These are phyloP conservation scores for Cystofilobasidium capitatum DNA, from an alignment of 768 basidiomycete genomes.

Conservation along the genomic window DNA sequence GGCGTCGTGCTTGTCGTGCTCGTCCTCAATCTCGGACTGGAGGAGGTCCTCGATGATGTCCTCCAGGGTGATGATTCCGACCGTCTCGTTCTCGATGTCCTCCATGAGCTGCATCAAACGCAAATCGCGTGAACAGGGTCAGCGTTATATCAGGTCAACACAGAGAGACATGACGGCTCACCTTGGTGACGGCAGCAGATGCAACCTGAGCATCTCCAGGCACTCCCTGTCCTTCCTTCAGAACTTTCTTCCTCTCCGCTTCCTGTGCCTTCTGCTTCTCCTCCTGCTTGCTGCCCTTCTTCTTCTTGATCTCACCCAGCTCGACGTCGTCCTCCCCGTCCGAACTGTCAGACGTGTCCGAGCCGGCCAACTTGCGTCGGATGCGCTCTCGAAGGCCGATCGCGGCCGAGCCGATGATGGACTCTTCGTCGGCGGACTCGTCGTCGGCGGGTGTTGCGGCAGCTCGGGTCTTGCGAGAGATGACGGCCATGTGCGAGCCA, in stretches of 20 bases:
- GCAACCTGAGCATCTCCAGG: constrained; percentile 24
- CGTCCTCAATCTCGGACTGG: constrained; percentile 86
- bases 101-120: constrained; percentile 56
- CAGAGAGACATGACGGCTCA: constrained; percentile 35
- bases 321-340: constrained; percentile 27
- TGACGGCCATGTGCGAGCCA: constrained; percentile 83
- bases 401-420: constrained; percentile 69
- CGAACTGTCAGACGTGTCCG: constrained; percentile 20
- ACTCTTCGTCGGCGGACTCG: constrained; percentile 35
- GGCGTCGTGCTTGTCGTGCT: constrained; percentile 43
- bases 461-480: constrained; percentile 51
- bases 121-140: not conserved
- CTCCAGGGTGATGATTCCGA: constrained; percentile 87
- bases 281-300: constrained; percentile 30
- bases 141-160: too few species aligned
- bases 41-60: constrained; percentile 89
- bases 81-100: constrained; percentile 71
- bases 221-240: constrained; percentile 27
- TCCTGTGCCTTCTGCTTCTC: constrained; percentile 31
- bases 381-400: constrained; percentile 68
- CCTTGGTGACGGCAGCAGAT: constrained; percentile 58
- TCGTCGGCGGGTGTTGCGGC: constrained; percentile 40
- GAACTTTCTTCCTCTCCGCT: constrained; percentile 20
- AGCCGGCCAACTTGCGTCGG: constrained; percentile 47
- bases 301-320: constrained; percentile 31